Conservation (phyloP, 768 basidiomycete genomes). For the Hypholoma sublateritium region DNA sequence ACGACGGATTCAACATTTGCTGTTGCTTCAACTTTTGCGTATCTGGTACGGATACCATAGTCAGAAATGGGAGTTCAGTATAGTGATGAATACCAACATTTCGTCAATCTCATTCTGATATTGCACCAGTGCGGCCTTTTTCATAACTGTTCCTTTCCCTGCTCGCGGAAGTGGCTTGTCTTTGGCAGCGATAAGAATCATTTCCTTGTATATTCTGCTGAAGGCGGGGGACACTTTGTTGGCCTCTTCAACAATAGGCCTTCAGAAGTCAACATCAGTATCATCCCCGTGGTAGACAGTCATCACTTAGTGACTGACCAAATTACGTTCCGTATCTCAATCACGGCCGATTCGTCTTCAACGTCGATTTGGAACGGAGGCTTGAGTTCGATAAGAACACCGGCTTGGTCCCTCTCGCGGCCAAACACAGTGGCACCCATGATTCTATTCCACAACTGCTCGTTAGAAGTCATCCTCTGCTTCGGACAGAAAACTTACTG, state of each 20-base stretch:
- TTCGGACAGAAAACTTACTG: constrained; percentile 9
- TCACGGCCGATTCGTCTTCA: constrained; percentile 19
- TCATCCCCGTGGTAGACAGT: background rate
- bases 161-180: constrained; percentile 43
- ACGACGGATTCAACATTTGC: constrained; percentile 5
- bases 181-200: constrained; percentile 43
- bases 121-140: constrained; percentile 38
- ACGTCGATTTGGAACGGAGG: constrained; percentile 26
- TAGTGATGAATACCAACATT: constrained; percentile 29
- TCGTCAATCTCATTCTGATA: constrained; percentile 48
- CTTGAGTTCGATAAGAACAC: constrained; percentile 32
- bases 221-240: constrained; percentile 43
- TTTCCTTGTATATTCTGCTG: constrained; percentile 50
- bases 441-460: constrained; percentile 5
- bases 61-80: background rate
- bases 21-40: constrained; percentile 16
- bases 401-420: constrained; percentile 31
- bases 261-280: constrained; percentile 10
- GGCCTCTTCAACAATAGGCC: constrained; percentile 42
- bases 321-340: constrained; percentile 31
- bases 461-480: background rate
- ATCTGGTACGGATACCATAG: constrained; percentile 4
- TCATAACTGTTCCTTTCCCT: constrained; percentile 48
- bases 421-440: constrained; percentile 44
- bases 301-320: constrained; percentile 24